A percentile compares a stretch with the other conserved stretches of the same genome.
Conservation (phyloP, 192 early-diverging fungal genomes). For the Phlyctochytrium planicorne region DNA sequence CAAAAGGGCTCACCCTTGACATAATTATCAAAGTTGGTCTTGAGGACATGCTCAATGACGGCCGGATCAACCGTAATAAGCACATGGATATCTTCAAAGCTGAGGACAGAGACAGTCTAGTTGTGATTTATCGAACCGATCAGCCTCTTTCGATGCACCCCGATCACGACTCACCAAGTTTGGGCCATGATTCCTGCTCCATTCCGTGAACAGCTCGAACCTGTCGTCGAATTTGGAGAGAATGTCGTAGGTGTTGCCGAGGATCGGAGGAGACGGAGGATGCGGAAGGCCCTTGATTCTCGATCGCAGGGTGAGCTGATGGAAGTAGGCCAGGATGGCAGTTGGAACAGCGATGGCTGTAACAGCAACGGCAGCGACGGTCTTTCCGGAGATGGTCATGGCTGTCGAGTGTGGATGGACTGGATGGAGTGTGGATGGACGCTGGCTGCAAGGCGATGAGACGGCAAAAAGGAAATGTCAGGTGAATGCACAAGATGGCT, state of each 20-base stretch:
- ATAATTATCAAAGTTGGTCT: conserved; percentile 39
- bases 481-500: too few relatives aligned
- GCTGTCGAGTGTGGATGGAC: too few relatives aligned
- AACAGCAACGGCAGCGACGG: background rate
- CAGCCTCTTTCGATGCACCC: too few relatives aligned
- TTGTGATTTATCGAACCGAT: too few relatives aligned
- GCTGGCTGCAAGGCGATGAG: too few relatives aligned
- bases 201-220: background rate
- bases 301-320: background rate
- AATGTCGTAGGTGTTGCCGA: background rate
- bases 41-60: conserved; percentile 30
- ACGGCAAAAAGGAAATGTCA: too few relatives aligned
- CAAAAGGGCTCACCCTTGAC: conserved; percentile 7
- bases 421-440: too few relatives aligned
- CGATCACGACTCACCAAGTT: background rate
- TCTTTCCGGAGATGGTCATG: too few relatives aligned
- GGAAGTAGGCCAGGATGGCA: background rate
- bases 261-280: background rate
- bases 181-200: background rate
- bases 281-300: background rate
- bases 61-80: conserved; percentile 15
- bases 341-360: background rate
- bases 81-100: too few relatives aligned
- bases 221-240: background rate
- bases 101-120: too few relatives aligned